Base-by-base conservation (phyloP, 257 asterid species). In the Solanum gracilifrons region DNA sequence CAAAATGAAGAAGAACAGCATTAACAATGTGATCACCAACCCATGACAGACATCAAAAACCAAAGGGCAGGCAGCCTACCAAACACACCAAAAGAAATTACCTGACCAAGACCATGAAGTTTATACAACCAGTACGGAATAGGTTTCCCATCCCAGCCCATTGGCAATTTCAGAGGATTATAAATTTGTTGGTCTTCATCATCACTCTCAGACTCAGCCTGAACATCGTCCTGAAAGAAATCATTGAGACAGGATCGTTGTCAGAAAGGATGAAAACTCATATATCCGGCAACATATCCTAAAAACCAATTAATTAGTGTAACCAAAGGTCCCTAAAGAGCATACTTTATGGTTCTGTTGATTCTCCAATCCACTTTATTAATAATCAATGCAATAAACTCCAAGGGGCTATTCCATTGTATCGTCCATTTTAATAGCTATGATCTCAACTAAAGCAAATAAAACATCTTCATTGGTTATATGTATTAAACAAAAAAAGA, bases 71-170 rank as follows among this genome's bases (percentile, higher is more conserved):
- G 60, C 60, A 76, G 58, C 60, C 36, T 8, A 43, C 39, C 20
- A 29, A 35, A 43, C 72, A 85, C 83, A 33, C 83, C 13, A 73
- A 68, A 68, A 29, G n/a, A 86, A 86, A 37, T 87, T 94, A 97
- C 99, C 99, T 97, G 99, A 83, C 99, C 98, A 92, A 97, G 98
- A 76, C 99, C 99, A 87, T 97, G 99, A 92, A 97, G 98, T 90
- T 97, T 97, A 92, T 96, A 96, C 89, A 97, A 89, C 99, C 99
- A 97, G 92, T 97, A 97, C 80, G 99, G 99, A 83, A 97, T 97
- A 84, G 99, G 99, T 90, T 96, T 97, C 88, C 99, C 99, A 83
- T 97, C 99, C 95, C 94, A 96, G 25, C 99, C 99, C 98, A 97
- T 96, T 43, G 99, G 99, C 86, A 97, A 87, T 91, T 96, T 97